Evolutionary conservation across 176 grass and related monocot species (phyloP), one percentile per base, ranked within the genome.

Genomic region (Cymbopogon citratus): DNA sequence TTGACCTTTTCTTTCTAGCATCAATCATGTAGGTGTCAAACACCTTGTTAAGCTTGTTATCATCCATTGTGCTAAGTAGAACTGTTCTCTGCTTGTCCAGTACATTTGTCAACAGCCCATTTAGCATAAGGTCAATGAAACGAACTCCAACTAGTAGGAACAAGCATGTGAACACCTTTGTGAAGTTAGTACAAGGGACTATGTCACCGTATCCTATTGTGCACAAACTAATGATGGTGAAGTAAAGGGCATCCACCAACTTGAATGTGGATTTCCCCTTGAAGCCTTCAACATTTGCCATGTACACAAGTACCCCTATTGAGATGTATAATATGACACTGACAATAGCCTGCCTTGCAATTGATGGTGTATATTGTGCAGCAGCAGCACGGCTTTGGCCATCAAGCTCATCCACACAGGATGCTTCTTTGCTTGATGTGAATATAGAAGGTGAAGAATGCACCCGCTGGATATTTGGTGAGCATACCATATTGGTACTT

Each of bases 121-220:
- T 89, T 68, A 94, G 64, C 81, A 89, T 67, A 77, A 91, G 81
- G 68, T 94, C 84, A 40, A 91, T 74, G 82, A 93, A 90, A 54
- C 88, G 85, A 75, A 93, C 87, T 64, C 93, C 93, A 43, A 93
- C 65, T 59, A 97, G 74, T 64, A 93, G 87, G 87, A 91, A 97
- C 68, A 93, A 65, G 70, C 88, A 93, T 72, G 89, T 87, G 81
- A 97, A 89, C 28, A 93, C 73, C 87, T 97, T 97, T 76, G 90
- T 84, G 83, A 88, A 84, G 44, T 63, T 81, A 57, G 88, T 93
- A 52, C 82, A 84, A 18, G 93, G 94, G 21, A 88, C 76, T 79
- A 94, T 94, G 82, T 97, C 91, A 23, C 91, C 94, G 5, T 97
- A 97, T 26, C 94, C 94, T 54, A 94, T 85, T 38, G 94, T 94